These are phyloP conservation scores for Hirschfeldia incana DNA, from an alignment of 345 rosid species.

Conservation along the genomic window DNA sequence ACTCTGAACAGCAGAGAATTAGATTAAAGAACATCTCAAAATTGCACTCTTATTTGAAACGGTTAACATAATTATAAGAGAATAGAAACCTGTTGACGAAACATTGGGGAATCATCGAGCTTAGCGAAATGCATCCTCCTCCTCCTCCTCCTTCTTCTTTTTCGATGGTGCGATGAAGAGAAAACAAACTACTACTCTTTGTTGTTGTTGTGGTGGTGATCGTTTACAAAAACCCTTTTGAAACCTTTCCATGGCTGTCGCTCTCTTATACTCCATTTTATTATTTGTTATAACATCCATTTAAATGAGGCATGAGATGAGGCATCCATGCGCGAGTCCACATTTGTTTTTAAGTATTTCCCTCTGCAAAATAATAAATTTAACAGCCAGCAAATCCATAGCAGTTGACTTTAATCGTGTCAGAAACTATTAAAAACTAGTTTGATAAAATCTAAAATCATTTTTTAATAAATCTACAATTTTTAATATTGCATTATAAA, in stretches of 20 bases:
- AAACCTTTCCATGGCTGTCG: constrained; percentile 61
- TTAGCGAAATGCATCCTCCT: constrained; percentile 47
- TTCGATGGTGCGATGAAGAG: constrained; percentile 33
- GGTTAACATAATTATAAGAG: no score
- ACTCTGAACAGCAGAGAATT: background rate
- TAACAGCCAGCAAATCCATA: background rate
- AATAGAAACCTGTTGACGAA: constrained; percentile 66
- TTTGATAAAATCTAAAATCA: background rate
- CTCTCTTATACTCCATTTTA: background rate
- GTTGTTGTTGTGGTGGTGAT: constrained; percentile 1
- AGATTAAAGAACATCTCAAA: background rate
- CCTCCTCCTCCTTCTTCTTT: background rate
- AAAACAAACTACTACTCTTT: background rate
- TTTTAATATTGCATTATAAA: no score
- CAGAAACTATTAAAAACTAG: constrained; percentile 13
- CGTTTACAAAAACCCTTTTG: constrained; percentile 37
- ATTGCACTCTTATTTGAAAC: no score
- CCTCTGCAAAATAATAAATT: background rate
- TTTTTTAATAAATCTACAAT: background rate
- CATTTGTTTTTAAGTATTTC: background rate
- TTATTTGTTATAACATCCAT: background rate
- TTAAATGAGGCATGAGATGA: background rate
- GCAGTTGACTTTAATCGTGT: constrained; percentile 37
- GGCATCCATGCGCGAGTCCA: constrained; percentile 1
- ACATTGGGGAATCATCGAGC: constrained; percentile 90